These are phyloP conservation scores for Psilocybe cyanescens DNA, from an alignment of 768 basidiomycete species.

Conservation along the genomic window DNA sequence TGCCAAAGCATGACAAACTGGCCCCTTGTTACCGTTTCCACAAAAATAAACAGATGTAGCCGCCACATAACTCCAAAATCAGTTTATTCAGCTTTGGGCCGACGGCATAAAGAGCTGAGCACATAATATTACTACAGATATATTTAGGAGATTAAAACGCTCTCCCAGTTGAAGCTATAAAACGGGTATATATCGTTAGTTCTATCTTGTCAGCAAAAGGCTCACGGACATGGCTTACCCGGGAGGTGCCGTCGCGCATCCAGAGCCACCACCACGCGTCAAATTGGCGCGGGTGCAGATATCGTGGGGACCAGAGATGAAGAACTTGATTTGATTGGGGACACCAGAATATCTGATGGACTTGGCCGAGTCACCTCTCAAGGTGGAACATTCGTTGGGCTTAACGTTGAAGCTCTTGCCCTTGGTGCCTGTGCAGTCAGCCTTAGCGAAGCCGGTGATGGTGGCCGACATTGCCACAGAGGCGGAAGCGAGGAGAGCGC, in stretches of 20 bases:
- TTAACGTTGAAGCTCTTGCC: background rate
- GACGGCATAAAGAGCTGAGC: too few species aligned
- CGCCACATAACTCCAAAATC: too few species aligned
- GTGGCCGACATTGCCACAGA: background rate
- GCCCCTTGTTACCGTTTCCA: too few species aligned
- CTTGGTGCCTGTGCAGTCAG: background rate
- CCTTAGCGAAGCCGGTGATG: background rate
- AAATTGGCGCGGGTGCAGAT: background rate
- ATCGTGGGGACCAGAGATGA: constrained; percentile 4
- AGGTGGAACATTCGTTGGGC: background rate
- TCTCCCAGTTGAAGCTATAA: background rate
- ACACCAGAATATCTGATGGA: constrained; percentile 4
- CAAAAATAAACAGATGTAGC: too few species aligned
- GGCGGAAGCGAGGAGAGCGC: background rate
- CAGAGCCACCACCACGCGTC: background rate
- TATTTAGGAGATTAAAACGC: background rate
- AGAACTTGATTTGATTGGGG: constrained; percentile 3
- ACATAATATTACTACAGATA: too few species aligned
- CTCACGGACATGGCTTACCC: background rate
- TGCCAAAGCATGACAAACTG: too few species aligned
- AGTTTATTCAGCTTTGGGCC: too few species aligned
- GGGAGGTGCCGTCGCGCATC: background rate
- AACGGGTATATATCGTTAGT: background rate
- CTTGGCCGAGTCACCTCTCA: background rate
- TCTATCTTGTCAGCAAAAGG: background rate